Percentiles rank a stretch among this genome's conserved stretches.
Conservation (phyloP, 257 asterid species). For the Ligustrum vulgare region DNA sequence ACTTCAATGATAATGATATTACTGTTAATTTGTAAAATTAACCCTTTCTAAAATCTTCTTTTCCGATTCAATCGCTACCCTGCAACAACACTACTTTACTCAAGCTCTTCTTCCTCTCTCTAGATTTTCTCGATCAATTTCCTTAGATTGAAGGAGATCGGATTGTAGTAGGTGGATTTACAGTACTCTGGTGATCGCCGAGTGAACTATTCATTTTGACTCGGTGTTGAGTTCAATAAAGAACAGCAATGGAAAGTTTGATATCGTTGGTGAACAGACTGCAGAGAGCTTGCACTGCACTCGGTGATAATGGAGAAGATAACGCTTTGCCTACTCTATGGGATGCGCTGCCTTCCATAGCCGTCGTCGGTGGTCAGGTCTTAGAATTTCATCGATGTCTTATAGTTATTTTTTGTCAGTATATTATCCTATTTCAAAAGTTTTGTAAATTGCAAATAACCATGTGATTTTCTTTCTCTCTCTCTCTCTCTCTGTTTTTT, state of each 20-base stretch:
- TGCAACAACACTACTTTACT: background rate
- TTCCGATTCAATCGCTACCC: background rate
- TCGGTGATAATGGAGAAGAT: conserved; percentile 89
- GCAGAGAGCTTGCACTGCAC: conserved; percentile 96
- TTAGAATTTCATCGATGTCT: conserved; percentile 1
- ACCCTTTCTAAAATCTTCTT: no score
- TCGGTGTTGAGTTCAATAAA: conserved; percentile 26
- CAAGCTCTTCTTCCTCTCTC: background rate
- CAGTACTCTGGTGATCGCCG: conserved; percentile 17
- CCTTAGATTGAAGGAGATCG: background rate
- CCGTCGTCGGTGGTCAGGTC: conserved; percentile 98
- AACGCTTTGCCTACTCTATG: conserved; percentile 87
- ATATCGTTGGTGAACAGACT: conserved; percentile 80
- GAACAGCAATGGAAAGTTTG: conserved; percentile 67
- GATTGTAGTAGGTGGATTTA: background rate
- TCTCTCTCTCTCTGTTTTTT: no score
- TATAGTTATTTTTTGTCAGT: background rate
- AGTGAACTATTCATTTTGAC: conserved; percentile 37
- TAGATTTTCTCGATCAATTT: conserved; percentile 3
- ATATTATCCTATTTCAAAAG: background rate
- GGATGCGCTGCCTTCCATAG: conserved; percentile 95
- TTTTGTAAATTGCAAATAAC: background rate
- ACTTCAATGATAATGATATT: no score
- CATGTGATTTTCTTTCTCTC: background rate
- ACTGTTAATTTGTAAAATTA: no score